Base-by-base conservation (phyloP, 768 basidiomycete species). In the Lentinula raphanica region DNA sequence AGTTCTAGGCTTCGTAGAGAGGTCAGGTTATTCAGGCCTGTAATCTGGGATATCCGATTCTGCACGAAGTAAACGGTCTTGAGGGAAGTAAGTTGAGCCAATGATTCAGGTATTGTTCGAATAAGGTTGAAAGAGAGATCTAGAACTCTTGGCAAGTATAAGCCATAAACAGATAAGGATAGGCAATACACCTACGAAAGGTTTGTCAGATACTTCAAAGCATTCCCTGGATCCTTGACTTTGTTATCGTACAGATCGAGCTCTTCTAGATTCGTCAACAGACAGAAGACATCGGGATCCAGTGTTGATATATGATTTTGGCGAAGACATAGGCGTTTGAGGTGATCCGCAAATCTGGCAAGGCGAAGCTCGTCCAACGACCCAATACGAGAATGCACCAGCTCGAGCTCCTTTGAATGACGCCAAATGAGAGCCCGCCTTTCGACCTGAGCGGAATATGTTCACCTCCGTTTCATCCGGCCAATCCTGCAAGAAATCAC, bases 211-310 rank as follows among this genome's bases (percentile, higher is more conserved):
- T 75, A 75, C 59, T 86, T 78, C 54, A 98, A 65, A 0, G 89
- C 87, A 60, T 83, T 75, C 0, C 82, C 88, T 19, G 91, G 69
- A 50, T 75, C 72, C 72, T 92, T 95, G 62, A 99, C 70, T 69
- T 92, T 88, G 75, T 99, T 99, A 71, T 99, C 97, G 68, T 98
- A 99, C 61, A 98, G 65, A 72, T 99, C 97, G 58, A 98, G 71
- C 62, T 98, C 97, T 66, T 94, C 90, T 35, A 99, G 72, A 45
- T 83, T 77, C 12, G 68, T 79, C 57, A 98, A 71, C 31, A 79
- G 73, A 29, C 76, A 74, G 64, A 96, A 92, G 9, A 86, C 83
- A 15, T 82, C 80, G 3, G 89, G 83, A 62, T 94, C 85, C 45
- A 97, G 78, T 27, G 74, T 72, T 1, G 86, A 78, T 61, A 98